A percentile compares a stretch with the other conserved stretches of the same genome.
These are phyloP conservation scores for Schwanniomyces polymorphus DNA, from an alignment of 805 yeast species.

Conservation along the genomic window DNA sequence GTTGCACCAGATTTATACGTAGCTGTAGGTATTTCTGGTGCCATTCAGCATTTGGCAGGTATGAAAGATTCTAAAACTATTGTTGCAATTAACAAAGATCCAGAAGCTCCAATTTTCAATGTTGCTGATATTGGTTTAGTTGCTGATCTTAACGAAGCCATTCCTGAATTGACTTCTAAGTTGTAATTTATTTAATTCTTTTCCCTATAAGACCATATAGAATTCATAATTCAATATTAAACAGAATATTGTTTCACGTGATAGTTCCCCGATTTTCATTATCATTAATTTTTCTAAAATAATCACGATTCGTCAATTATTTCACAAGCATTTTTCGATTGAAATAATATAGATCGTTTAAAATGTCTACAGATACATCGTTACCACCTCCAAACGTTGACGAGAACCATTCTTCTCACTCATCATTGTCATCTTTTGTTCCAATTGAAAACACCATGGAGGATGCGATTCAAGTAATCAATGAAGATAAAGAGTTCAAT, in stretches of 20 bases:
- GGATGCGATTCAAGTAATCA: conserved; percentile 60
- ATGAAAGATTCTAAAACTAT: conserved; percentile 95
- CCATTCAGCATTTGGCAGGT: conserved; percentile 97
- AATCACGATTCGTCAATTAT: neutral
- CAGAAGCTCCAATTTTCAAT: conserved; percentile 91
- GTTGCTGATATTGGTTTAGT: conserved; percentile 88
- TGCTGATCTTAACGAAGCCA: conserved; percentile 80
- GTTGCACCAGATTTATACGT: conserved; percentile 94
- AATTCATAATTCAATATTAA: neutral
- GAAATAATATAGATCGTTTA: neutral
- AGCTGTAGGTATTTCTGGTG: conserved; percentile 95
- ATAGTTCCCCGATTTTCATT: neutral
- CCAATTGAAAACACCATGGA: conserved; percentile 32
- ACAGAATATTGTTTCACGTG: neutral
- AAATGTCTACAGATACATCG: conserved; percentile 2
- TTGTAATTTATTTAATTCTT: conserved; percentile 28
- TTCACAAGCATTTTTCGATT: neutral
- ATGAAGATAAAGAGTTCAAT: conserved; percentile 59
- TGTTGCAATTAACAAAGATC: conserved; percentile 93
- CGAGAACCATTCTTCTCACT: conserved; percentile 10
- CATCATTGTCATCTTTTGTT: conserved; percentile 39
- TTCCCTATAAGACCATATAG: neutral
- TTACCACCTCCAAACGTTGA: conserved; percentile 5
- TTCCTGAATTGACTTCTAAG: conserved; percentile 89
- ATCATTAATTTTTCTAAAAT: neutral